A percentile compares a stretch with the other conserved stretches of the same genome.
Evolutionary conservation across 192 early-diverging fungal species (phyloP).

Genomic region (Coemansia sp.): DNA sequence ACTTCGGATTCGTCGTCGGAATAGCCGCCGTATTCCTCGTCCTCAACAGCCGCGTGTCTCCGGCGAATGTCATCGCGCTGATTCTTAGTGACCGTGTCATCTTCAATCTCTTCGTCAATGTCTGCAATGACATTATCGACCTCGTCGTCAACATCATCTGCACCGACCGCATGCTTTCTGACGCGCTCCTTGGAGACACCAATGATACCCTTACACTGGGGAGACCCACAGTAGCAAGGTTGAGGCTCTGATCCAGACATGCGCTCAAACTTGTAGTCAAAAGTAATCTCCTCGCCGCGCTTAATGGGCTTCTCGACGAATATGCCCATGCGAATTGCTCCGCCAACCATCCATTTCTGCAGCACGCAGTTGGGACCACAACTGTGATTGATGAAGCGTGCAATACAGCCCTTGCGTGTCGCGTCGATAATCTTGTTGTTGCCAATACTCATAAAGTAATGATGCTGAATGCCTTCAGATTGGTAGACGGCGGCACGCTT

Average conservation of each 20-base stretch:
- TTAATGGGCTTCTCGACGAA: constrained; percentile 78
- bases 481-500: constrained; percentile 83
- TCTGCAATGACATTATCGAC: constrained; percentile 60
- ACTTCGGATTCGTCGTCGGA: constrained; percentile 32
- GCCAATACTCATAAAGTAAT: constrained; percentile 97
- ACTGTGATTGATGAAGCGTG: constrained; percentile 98
- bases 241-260: constrained; percentile 76
- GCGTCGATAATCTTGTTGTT: constrained; percentile 97
- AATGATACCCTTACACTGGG: constrained; percentile 86
- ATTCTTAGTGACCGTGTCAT: constrained; percentile 54
- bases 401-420: constrained; percentile 84
- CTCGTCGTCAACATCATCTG: constrained; percentile 55
- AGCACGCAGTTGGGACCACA: constrained; percentile 93
- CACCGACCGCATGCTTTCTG: constrained; percentile 6
- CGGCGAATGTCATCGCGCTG: constrained; percentile 57
- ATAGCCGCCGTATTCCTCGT: constrained; percentile 52
- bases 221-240: constrained; percentile 86
- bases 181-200: constrained; percentile 73
- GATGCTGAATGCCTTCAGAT: constrained; percentile 79
- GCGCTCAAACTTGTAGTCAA: constrained; percentile 99
- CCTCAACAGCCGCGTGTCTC: constrained; percentile 44
- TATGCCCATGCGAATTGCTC: constrained; percentile 90
- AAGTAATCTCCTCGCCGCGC: constrained; percentile 87
- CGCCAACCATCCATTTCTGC: constrained; percentile 96
- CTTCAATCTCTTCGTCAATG: constrained; percentile 57